Percentiles rank a stretch among this genome's conserved stretches.
Evolutionary conservation across 2,329 filamentous ascomycete genomes (phyloP).

Genomic region (Aspergillus tamarii): DNA sequence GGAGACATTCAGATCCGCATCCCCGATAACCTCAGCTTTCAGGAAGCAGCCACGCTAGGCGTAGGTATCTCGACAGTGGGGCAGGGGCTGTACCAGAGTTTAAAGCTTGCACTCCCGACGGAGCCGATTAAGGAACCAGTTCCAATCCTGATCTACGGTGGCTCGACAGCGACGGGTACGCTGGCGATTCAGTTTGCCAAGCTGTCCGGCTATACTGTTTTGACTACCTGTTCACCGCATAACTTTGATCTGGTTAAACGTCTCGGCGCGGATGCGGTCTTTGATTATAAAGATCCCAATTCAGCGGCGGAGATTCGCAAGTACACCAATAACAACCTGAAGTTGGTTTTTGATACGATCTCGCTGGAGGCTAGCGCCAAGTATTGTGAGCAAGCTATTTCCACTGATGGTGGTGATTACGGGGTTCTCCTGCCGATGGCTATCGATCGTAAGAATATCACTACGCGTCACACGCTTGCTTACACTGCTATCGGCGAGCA

Average conservation of each 20-base stretch:
- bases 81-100: constrained; percentile 46
- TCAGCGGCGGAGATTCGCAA: constrained; percentile 32
- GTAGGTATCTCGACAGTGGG: constrained; percentile 57
- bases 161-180: constrained; percentile 40
- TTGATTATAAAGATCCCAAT: constrained; percentile 33
- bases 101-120: constrained; percentile 31
- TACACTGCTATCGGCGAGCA: constrained; percentile 38
- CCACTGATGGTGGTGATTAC: constrained; percentile 34
- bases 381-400: constrained; percentile 37
- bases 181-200: constrained; percentile 46
- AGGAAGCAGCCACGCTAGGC: constrained; percentile 57
- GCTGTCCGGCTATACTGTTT: constrained; percentile 33
- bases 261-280: constrained; percentile 37
- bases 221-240: constrained; percentile 38
- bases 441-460: constrained; percentile 35
- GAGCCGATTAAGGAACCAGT: constrained; percentile 20
- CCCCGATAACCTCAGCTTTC: constrained; percentile 52
- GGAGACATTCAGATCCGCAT: constrained; percentile 52
- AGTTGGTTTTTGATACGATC: constrained; percentile 40
- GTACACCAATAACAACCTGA: constrained; percentile 34
- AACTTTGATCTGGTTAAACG: constrained; percentile 37
- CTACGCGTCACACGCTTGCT: constrained; percentile 30
- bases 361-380: constrained; percentile 27
- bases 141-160: constrained; percentile 44
- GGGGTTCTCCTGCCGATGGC: constrained; percentile 26